Conservation (phyloP, 1,139 yeast species). For the Petasospora rhodanensis region DNA sequence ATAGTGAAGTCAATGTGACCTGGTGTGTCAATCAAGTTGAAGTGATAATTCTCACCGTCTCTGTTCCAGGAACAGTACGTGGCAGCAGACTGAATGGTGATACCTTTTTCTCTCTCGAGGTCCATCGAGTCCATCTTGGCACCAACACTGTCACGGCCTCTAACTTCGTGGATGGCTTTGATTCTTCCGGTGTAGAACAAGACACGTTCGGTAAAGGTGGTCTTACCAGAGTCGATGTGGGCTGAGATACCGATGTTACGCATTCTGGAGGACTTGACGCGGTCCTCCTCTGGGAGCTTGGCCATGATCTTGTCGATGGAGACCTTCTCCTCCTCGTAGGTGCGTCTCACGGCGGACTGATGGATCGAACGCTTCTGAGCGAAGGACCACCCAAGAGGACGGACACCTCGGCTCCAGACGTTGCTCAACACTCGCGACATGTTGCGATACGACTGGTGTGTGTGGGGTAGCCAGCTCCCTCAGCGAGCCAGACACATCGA, state of each 20-base stretch:
- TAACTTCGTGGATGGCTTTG: conserved; percentile 95
- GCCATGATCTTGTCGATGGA: conserved; percentile 54
- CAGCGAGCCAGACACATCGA: too few species aligned
- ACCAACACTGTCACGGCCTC: conserved; percentile 97
- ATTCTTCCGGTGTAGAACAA: conserved; percentile 94
- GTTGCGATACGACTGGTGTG: too few species aligned
- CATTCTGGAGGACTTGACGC: conserved; percentile 49
- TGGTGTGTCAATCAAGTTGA: conserved; percentile 94
- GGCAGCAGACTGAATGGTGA: conserved; percentile 97
- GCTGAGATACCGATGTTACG: conserved; percentile 98
- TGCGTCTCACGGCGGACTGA: conserved; percentile 16
- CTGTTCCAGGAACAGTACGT: conserved; percentile 97
- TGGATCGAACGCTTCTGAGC: conserved; percentile 25
- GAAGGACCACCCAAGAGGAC: conserved; percentile 8
- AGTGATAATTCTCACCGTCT: conserved; percentile 64
- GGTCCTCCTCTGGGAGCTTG: conserved; percentile 54
- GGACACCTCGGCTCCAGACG: conserved; percentile 13
- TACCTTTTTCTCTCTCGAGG: conserved; percentile 95
- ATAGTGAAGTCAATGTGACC: conserved; percentile 98
- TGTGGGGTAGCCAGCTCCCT: too few species aligned
- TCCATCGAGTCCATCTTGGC: conserved; percentile 99
- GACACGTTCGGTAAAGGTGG: conserved; percentile 96
- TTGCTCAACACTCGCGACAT: conserved; percentile 21
- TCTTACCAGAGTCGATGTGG: conserved; percentile 95
- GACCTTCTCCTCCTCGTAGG: conserved; percentile 71